These are phyloP conservation scores for Lactifluus rugatus DNA, from an alignment of 768 basidiomycete species.

Conservation along the genomic window DNA sequence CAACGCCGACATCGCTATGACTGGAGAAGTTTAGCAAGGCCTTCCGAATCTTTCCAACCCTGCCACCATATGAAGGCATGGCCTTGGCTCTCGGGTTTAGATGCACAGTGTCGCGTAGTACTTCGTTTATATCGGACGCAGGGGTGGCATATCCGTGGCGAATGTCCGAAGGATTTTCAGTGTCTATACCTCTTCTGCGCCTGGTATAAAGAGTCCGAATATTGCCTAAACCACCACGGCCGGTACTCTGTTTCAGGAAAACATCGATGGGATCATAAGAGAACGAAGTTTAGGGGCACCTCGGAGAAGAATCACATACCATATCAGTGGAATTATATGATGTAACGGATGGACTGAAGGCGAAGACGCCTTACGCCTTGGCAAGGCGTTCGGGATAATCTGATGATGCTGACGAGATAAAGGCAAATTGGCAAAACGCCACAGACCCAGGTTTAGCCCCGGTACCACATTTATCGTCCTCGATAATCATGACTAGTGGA, in stretches of 20 bases:
- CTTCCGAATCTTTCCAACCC: conserved; percentile 80
- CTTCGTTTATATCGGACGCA: conserved; percentile 29
- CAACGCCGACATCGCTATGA: neutral
- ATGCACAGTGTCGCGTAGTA: conserved; percentile 10
- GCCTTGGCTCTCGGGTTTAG: conserved; percentile 25
- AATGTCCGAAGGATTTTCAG: conserved; percentile 46
- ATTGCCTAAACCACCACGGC: conserved; percentile 66
- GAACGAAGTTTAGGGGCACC: neutral
- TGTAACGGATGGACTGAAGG: neutral
- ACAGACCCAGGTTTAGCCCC: too few species aligned
- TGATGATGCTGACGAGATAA: too few species aligned
- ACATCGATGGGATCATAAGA: neutral
- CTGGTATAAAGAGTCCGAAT: conserved; percentile 38
- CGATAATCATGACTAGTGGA: too few species aligned
- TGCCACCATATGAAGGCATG: conserved; percentile 61
- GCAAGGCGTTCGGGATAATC: neutral
- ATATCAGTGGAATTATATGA: neutral
- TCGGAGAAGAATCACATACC: neutral
- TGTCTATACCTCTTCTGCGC: conserved; percentile 22
- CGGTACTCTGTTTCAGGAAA: conserved; percentile 40
- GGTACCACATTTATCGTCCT: too few species aligned
- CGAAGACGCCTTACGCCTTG: neutral
- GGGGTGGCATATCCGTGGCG: conserved; percentile 50
- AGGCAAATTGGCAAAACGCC: too few species aligned
- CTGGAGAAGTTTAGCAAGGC: conserved; percentile 45